phyloP scores from a whole-genome alignment of 139 green algal genomes.

The Astrephomene gubernaculifera region DNA sequence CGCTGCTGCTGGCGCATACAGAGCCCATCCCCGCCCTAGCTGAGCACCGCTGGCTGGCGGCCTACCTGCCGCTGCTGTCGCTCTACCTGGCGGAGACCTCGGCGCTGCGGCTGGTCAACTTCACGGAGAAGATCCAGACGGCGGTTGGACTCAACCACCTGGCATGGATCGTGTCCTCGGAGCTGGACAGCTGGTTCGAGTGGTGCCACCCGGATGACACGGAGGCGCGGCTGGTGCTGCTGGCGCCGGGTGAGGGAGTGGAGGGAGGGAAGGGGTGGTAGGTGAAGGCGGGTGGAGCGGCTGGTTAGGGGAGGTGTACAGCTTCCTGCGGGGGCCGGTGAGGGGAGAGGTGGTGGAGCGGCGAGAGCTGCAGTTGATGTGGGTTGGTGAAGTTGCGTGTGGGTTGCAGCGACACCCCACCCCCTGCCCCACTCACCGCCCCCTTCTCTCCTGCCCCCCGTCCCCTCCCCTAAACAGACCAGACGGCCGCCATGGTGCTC shows the following conservation, averaged over 20 bases:
- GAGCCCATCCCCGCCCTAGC: slow-evolving; percentile 33
- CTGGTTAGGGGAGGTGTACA: neutral
- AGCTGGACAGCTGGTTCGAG: slow-evolving; percentile 48
- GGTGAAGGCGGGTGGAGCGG: too few relatives aligned
- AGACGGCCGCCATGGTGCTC: slow-evolving; percentile 37
- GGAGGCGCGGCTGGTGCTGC: slow-evolving; percentile 45
- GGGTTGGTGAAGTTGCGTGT: too few relatives aligned
- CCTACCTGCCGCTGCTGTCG: slow-evolving; percentile 33
- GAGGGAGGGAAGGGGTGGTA: neutral
- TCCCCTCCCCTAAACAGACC: too few relatives aligned
- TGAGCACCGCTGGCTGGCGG: slow-evolving; percentile 37
- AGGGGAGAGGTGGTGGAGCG: too few relatives aligned
- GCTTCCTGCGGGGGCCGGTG: too few relatives aligned
- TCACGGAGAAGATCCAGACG: slow-evolving; percentile 47
- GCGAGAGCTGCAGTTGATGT: too few relatives aligned
- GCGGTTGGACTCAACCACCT: slow-evolving; percentile 35
- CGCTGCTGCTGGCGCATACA: slow-evolving; percentile 41
- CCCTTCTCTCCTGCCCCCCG: too few relatives aligned
- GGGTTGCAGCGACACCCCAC: neutral
- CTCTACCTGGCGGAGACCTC: slow-evolving; percentile 38
- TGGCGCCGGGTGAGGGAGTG: slow-evolving; percentile 25
- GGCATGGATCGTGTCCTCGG: slow-evolving; percentile 32
- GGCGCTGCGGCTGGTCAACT: slow-evolving; percentile 40
- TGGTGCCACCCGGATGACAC: slow-evolving; percentile 51
- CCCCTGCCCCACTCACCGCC: neutral